Base-by-base conservation (phyloP, 2,329 filamentous ascomycete species). In the Trichoderma breve region DNA sequence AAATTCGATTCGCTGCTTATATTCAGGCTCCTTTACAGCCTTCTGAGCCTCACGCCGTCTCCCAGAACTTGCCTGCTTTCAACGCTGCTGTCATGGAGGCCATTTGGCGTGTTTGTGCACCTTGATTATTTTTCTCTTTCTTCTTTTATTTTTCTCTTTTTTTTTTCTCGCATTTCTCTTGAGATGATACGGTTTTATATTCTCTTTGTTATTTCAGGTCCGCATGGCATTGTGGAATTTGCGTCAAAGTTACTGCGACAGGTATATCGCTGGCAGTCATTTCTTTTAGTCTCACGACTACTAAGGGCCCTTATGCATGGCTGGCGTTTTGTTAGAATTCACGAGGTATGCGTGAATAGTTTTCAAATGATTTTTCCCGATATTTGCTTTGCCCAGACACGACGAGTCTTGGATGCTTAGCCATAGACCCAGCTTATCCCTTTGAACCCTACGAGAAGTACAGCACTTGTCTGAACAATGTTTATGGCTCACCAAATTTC, bases 261-360 rank as follows among this genome's bases (percentile, higher is more conserved):
- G 14, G 43, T 61, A 26, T 70, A 28, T 62, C 15, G 39, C 39
- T 53, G 34, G 55, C 57, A 36, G n/a, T 32, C 12, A 21, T 62
- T 53, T 66, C 30, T 51, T 67, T 67, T 61, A 24, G 61, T 51
- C 71, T 77, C 71, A 78, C 74, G 76, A 78, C 72, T 74, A 70
- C 76, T 74, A 79, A 73, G 78, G 79, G 77, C 61, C 55, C 71
- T 71, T 73, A 74, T 75, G 75, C 75, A 78, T 77, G 74, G 73
- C 72, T 36, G 78, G 78, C 77, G 76, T 77, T 73, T 75, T 60
- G 65, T 69, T 78, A 78, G 75, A 69, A 76, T 77, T 76, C 77
- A 79, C 77, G 77, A 79, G 76, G 77, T 79, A 79, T 78, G 78
- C 77, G 78, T 80, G 78, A 75, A 78, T 75, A 73, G 64, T 74